Percentiles rank a stretch among this genome's conserved stretches.
Evolutionary conservation across 1,284 basidiomycete species (phyloP).

Genomic region (Cryptococcus wingfieldii): DNA sequence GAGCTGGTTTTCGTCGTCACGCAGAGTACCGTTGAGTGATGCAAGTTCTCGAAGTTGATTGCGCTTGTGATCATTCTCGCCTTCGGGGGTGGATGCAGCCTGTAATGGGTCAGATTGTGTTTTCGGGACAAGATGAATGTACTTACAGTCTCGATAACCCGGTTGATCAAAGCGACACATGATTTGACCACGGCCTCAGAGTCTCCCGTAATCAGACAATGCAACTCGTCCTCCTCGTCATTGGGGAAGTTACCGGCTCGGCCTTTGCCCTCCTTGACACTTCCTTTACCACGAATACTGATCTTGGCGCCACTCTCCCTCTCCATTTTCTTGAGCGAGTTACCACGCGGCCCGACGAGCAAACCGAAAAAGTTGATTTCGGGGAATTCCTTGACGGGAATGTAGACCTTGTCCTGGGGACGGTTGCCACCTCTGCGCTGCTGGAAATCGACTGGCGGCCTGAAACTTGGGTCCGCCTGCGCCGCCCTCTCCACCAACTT

Average conservation of each 20-base stretch:
- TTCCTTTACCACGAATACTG: conserved; percentile 95
- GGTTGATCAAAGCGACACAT: conserved; percentile 94
- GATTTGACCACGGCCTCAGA: conserved; percentile 82
- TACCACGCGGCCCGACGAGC: conserved; percentile 95
- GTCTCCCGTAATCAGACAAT: conserved; percentile 94
- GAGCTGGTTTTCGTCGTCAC: conserved; percentile 98
- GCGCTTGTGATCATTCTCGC: conserved; percentile 98
- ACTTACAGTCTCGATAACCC: conserved; percentile 93
- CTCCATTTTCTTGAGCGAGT: conserved; percentile 99
- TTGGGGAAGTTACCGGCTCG: conserved; percentile 86
- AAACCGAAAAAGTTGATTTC: conserved; percentile 99
- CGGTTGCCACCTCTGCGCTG: conserved; percentile 86
- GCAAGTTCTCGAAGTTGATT: conserved; percentile 98
- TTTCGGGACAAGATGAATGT: neutral
- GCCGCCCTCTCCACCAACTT: conserved; percentile 89
- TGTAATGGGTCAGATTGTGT: conserved; percentile 36
- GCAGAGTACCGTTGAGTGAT: conserved; percentile 94
- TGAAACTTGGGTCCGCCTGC: conserved; percentile 96
- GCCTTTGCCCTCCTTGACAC: conserved; percentile 97
- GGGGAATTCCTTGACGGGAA: conserved; percentile 98
- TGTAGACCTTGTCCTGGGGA: conserved; percentile 96
- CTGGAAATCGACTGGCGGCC: conserved; percentile 77
- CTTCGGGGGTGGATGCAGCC: conserved; percentile 98
- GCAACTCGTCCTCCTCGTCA: conserved; percentile 97
- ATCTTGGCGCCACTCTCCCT: conserved; percentile 97